Conservation (phyloP, 371 early-diverging fungal species). For the Apophysomyces variabilis region DNA sequence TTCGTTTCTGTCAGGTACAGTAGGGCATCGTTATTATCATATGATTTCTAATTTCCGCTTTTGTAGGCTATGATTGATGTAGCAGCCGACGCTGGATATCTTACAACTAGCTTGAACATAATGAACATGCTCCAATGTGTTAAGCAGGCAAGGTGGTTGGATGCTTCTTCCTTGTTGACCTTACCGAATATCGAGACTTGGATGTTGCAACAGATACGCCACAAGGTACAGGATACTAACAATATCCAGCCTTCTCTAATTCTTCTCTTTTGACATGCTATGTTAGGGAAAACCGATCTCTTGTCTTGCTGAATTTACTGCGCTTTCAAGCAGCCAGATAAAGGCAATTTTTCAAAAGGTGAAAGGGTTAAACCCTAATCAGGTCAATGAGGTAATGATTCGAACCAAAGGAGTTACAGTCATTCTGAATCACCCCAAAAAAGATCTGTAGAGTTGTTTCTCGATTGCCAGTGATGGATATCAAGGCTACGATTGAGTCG, state of each 20-base stretch:
- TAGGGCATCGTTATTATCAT: neutral
- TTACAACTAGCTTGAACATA: constrained; percentile 65
- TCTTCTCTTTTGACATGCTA: neutral
- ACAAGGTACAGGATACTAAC: constrained; percentile 29
- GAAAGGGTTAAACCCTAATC: constrained; percentile 35
- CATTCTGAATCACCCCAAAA: constrained; percentile 10
- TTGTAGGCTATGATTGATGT: constrained; percentile 92
- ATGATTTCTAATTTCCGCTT: neutral
- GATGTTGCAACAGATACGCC: constrained; percentile 40
- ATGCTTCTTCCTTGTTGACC: constrained; percentile 72
- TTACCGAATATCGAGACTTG: constrained; percentile 67
- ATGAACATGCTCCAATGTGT: constrained; percentile 85
- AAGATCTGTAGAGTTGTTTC: constrained; percentile 64
- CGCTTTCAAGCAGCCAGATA: constrained; percentile 54
- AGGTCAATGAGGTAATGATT: constrained; percentile 42
- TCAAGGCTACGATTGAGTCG: constrained; percentile 46
- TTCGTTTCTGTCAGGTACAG: constrained; percentile 79
- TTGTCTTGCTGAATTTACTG: constrained; percentile 52
- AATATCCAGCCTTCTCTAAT: neutral
- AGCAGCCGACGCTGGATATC: constrained; percentile 71
- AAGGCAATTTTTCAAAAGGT: constrained; percentile 54
- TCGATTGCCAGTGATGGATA: constrained; percentile 62
- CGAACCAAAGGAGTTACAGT: too few species aligned
- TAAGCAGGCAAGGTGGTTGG: constrained; percentile 88
- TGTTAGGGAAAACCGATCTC: constrained; percentile 37